A percentile compares a stretch with the other conserved stretches of the same genome.
Conservation (phyloP, 2,329 filamentous ascomycete genomes). For the Ophiostoma quercus region DNA sequence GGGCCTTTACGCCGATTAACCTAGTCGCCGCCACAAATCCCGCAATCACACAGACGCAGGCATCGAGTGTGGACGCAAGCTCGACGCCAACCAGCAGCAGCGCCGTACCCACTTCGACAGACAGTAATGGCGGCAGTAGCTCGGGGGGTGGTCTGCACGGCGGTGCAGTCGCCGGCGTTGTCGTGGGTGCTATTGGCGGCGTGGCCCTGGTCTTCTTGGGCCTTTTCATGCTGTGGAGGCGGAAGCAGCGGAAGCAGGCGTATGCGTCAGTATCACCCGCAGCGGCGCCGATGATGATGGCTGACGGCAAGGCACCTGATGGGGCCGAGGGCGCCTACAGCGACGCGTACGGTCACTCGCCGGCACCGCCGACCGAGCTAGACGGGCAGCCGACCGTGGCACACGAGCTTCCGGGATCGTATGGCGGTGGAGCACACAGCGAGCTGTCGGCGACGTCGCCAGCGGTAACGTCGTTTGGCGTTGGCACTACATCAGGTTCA, state of each 20-base stretch:
- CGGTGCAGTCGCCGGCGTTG: conserved; percentile 24
- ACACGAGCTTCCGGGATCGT: conserved; percentile 18
- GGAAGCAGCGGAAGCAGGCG: conserved; percentile 14
- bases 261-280: background rate
- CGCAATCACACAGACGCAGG: background rate
- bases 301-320: background rate
- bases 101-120: background rate
- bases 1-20: conserved; percentile 22
- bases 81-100: background rate
- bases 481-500: background rate
- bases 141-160: background rate
- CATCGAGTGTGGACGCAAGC: background rate
- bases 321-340: conserved; percentile 2
- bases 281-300: background rate
- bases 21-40: conserved; percentile 23
- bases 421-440: background rate
- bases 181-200: conserved; percentile 18
- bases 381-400: background rate
- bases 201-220: conserved; percentile 20
- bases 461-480: background rate
- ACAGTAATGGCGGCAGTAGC: background rate
- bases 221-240: conserved; percentile 22
- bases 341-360: background rate
- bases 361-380: conserved; percentile 15
- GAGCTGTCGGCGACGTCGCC: background rate